Base-by-base conservation (phyloP, 2,329 filamentous ascomycete genomes). In the Pseudocercospora fuligena region DNA sequence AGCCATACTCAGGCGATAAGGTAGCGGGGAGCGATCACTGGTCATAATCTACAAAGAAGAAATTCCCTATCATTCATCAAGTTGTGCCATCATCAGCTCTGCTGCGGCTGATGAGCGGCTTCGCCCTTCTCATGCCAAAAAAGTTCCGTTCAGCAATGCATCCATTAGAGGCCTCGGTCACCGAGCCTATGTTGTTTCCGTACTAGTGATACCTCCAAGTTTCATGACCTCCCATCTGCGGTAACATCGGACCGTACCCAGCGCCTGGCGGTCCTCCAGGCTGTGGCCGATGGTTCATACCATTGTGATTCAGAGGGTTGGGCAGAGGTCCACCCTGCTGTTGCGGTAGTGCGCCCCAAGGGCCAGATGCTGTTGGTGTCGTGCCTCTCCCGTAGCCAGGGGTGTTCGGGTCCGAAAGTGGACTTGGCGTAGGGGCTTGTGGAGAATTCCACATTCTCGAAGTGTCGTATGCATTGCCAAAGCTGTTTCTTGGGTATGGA, bases 391-490 rank as follows among this genome's bases (percentile, higher is more conserved):
- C 64, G 31, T 70, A 66, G 46, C 72, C 72, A 11, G 73, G 73
- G 12, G 74, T 73, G 61, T 74, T 72, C 9, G 70, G 68, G 53
- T 77, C 75, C 4, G 70, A 72, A 60, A 78, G 62, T 23, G 77
- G 77, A 60, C 74, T 78, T 9, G 72, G 72, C 21, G 73, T 77
- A 2, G 74, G 75, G 29, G 73, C 74, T 65, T 76, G 72, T 19
- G 75, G 75, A 53, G 74, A 78, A 58, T 75, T 70, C 71, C 70
- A 72, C 65, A 73, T 69, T 63, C 69, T 72, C 27, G 73, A 66
- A 12, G 64, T 66, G 31, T 74, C 71, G 64, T 74, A 74, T 8
- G 67, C 43, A 33, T 71, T 66, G 16, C 72, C 72, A 60, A 73
- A 72, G 66, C 70, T 72, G 64, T 72, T 73, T 9, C 70, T 60